Evolutionary conservation across 495 filamentous ascomycete genomes (phyloP).

Genomic region (Aspergillus ellipticus): DNA sequence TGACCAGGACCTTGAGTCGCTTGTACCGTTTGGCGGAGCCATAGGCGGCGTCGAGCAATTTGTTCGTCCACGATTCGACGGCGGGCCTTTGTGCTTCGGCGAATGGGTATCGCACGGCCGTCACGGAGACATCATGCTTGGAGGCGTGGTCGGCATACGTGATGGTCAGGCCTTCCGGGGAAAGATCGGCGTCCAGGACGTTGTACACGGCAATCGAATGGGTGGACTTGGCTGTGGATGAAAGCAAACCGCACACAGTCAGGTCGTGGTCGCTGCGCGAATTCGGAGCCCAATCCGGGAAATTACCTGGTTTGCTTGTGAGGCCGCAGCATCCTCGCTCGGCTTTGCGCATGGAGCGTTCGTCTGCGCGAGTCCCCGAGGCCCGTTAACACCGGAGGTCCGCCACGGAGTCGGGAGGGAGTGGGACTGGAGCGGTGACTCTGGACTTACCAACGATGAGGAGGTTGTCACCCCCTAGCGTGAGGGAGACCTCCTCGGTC

Average conservation of each 20-base stretch:
- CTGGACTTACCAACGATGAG: constrained; percentile 54
- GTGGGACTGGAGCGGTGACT: constrained; percentile 1
- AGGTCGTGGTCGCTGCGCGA: constrained; percentile 4
- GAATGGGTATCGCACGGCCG: constrained; percentile 59
- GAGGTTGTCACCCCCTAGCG: constrained; percentile 60
- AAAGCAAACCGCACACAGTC: constrained; percentile 8
- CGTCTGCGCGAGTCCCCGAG: constrained; percentile 18
- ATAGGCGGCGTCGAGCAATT: constrained; percentile 68
- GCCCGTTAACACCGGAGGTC: constrained; percentile 1
- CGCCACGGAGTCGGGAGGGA: not conserved
- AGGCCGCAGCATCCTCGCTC: constrained; percentile 38
- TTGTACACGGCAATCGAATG: constrained; percentile 73
- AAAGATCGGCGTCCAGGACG: constrained; percentile 74
- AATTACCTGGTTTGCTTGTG: constrained; percentile 30
- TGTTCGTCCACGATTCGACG: constrained; percentile 57
- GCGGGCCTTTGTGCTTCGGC: constrained; percentile 46
- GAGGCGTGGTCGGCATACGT: constrained; percentile 62
- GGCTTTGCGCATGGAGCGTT: constrained; percentile 30
- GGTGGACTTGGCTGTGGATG: constrained; percentile 30
- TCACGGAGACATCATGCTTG: constrained; percentile 54
- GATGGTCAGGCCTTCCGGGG: constrained; percentile 61
- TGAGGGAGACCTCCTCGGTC: constrained; percentile 58
- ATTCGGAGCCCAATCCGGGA: not conserved
- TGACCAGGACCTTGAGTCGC: constrained; percentile 82
- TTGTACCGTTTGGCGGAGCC: constrained; percentile 65